A percentile compares a stretch with the other conserved stretches of the same genome.
phyloP scores from a whole-genome alignment of 2,329 filamentous ascomycete species.

The Claviceps purpurea region DNA sequence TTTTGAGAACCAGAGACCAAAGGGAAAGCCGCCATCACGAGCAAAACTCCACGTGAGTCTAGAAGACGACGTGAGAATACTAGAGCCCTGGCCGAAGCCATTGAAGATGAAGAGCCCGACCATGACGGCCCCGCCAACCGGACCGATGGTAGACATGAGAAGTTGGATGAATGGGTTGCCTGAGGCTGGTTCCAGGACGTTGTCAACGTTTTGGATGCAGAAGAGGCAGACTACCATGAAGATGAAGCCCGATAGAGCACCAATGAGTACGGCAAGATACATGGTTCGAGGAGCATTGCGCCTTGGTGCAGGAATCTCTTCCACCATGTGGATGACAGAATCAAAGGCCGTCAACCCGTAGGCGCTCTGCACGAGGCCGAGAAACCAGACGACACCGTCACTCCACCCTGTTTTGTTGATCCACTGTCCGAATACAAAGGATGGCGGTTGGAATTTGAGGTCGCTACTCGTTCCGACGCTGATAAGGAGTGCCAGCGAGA shows the following conservation, averaged over 20 bases:
- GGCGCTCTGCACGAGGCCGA: conserved; percentile 41
- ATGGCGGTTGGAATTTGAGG: conserved; percentile 32
- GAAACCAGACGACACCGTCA: conserved; percentile 43
- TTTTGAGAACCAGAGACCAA: conserved; percentile 28
- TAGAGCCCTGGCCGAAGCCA: conserved; percentile 38
- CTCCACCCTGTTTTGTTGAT: conserved; percentile 34
- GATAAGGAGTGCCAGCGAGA: conserved; percentile 37
- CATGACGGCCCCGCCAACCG: conserved; percentile 28
- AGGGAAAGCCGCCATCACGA: conserved; percentile 36
- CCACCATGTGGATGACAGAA: conserved; percentile 44
- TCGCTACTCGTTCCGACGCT: conserved; percentile 31
- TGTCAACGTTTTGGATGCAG: conserved; percentile 32
- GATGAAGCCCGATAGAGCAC: conserved; percentile 34
- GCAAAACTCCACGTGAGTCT: conserved; percentile 41
- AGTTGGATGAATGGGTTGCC: conserved; percentile 37
- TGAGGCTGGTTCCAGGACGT: conserved; percentile 23
- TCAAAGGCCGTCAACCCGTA: conserved; percentile 44
- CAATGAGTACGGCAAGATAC: conserved; percentile 36
- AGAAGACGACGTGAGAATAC: conserved; percentile 36
- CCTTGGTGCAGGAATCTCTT: conserved; percentile 39
- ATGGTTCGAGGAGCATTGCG: conserved; percentile 37
- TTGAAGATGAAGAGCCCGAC: conserved; percentile 42
- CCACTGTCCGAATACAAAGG: conserved; percentile 39
- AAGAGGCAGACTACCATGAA: conserved; percentile 40
- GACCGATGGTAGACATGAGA: conserved; percentile 21